Conservation (phyloP, 305 asterid genomes). For the Coffea humblotiana region DNA sequence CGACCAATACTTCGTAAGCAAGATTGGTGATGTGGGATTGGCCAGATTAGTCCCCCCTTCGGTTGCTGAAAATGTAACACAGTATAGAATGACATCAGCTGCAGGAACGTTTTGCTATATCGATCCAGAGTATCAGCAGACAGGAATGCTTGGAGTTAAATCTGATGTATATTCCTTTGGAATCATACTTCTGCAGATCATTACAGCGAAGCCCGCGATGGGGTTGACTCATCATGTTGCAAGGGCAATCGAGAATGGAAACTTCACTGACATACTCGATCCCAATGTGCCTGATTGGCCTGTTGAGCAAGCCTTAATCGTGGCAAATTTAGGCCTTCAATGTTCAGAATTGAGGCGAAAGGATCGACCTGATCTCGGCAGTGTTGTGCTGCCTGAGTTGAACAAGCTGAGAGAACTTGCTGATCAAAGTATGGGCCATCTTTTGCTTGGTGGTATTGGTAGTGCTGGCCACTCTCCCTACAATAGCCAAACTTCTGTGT, state of each 20-base stretch:
- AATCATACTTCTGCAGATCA: slow-evolving; percentile 61
- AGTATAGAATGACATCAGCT: slow-evolving; percentile 73
- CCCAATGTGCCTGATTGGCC: slow-evolving; percentile 76
- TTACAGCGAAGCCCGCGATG: slow-evolving; percentile 76
- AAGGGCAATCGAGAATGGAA: slow-evolving; percentile 52
- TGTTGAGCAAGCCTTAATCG: slow-evolving; percentile 46
- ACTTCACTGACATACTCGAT: slow-evolving; percentile 58
- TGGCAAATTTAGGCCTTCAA: slow-evolving; percentile 61
- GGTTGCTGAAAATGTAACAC: slow-evolving; percentile 64
- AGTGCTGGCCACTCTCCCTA: slow-evolving; percentile 36
- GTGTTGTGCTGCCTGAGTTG: slow-evolving; percentile 62
- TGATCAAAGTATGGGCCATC: slow-evolving; percentile 42
- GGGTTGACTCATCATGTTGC: slow-evolving; percentile 60
- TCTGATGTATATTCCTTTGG: slow-evolving; percentile 85
- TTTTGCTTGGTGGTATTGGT: slow-evolving; percentile 18
- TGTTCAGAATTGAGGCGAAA: slow-evolving; percentile 79
- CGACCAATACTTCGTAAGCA: slow-evolving; percentile 71
- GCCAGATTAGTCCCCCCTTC: slow-evolving; percentile 85
- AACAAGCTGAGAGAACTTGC: slow-evolving; percentile 55
- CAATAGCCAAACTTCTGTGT: slow-evolving; percentile 32
- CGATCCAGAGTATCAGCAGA: slow-evolving; percentile 91
- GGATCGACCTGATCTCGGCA: slow-evolving; percentile 86
- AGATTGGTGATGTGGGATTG: slow-evolving; percentile 81
- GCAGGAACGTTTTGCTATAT: slow-evolving; percentile 95
- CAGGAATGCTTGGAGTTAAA: slow-evolving; percentile 91